Evolutionary conservation across 257 asterid genomes (phyloP).

Genomic region (Penstemon eatonii): DNA sequence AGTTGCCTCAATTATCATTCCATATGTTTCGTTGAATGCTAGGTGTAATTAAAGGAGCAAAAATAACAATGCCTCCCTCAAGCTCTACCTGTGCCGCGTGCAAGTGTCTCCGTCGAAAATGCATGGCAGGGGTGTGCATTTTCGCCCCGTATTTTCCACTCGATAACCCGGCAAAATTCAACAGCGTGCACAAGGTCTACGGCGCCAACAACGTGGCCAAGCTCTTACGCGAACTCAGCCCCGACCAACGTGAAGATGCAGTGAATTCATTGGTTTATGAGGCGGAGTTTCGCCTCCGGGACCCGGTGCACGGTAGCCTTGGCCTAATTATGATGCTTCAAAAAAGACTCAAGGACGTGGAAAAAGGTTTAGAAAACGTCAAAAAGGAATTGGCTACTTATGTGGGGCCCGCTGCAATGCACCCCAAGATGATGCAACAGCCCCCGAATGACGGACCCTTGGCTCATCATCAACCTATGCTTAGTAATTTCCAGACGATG

Average conservation of each 20-base stretch:
- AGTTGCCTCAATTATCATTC: constrained; percentile 33
- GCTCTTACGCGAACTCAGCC: constrained; percentile 64
- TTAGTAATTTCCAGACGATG: constrained; percentile 46
- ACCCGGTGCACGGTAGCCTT: constrained; percentile 88
- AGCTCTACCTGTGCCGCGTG: constrained; percentile 94
- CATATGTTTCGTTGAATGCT: constrained; percentile 24
- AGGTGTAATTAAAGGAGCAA: constrained; percentile 13
- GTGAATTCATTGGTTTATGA: constrained; percentile 81
- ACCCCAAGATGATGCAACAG: constrained; percentile 44
- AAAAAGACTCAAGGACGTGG: constrained; percentile 52
- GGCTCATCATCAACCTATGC: constrained; percentile 40
- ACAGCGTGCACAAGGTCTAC: constrained; percentile 79
- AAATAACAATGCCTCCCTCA: constrained; percentile 65
- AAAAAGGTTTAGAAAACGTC: constrained; percentile 49
- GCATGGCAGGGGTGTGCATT: constrained; percentile 77
- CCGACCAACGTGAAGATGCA: constrained; percentile 71
- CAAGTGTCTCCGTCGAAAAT: constrained; percentile 75
- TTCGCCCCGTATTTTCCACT: constrained; percentile 95
- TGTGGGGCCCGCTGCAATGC: constrained; percentile 58
- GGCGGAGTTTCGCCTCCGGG: constrained; percentile 71
- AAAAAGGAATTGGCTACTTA: constrained; percentile 61
- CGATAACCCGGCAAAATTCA: constrained; percentile 72
- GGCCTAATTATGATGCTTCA: constrained; percentile 79
- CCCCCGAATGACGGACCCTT: constrained; percentile 34
- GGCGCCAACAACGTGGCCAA: constrained; percentile 91